phyloP scores from a whole-genome alignment of 2,329 filamentous ascomycete species.

The Bipolaris oryzae region DNA sequence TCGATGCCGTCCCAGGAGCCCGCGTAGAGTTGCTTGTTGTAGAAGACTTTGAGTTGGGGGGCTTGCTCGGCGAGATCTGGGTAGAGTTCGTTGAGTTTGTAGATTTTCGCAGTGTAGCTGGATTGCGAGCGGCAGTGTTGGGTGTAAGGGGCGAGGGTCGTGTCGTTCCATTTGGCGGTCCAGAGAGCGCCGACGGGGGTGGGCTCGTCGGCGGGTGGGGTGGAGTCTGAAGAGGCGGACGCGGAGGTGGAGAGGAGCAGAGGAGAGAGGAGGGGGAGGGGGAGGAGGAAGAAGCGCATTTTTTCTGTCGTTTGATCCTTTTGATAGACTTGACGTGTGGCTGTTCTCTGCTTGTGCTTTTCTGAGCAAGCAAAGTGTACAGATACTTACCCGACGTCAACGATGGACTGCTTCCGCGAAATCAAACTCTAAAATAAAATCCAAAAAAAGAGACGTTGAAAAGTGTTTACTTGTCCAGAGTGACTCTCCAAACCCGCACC shows the following conservation, averaged over 20 bases:
- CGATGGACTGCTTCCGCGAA: no score
- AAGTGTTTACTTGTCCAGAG: no score
- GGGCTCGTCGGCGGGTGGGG: constrained; percentile 29
- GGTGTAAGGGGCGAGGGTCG: constrained; percentile 30
- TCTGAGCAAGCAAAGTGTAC: no score
- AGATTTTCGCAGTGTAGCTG: constrained; percentile 37
- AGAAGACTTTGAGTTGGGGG: constrained; percentile 47
- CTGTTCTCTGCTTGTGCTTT: neutral
- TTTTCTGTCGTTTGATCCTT: constrained; percentile 20
- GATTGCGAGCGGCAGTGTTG: constrained; percentile 26
- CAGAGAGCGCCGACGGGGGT: constrained; percentile 40
- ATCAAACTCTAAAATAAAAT: neutral
- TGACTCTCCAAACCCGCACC: no score
- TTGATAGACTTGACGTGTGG: neutral
- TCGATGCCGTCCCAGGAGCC: constrained; percentile 61
- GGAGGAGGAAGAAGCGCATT: constrained; percentile 17
- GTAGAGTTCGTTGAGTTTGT: constrained; percentile 42
- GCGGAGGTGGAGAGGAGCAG: neutral
- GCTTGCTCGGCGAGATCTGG: constrained; percentile 39
- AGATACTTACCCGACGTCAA: no score
- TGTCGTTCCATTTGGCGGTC: constrained; percentile 36
- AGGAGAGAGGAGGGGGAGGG: constrained; percentile 8
- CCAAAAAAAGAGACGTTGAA: no score
- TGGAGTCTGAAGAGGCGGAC: constrained; percentile 1
- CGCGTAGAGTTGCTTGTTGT: constrained; percentile 51